Conservation (phyloP, 2,329 filamentous ascomycete species). For the Penicillium sp. region DNA sequence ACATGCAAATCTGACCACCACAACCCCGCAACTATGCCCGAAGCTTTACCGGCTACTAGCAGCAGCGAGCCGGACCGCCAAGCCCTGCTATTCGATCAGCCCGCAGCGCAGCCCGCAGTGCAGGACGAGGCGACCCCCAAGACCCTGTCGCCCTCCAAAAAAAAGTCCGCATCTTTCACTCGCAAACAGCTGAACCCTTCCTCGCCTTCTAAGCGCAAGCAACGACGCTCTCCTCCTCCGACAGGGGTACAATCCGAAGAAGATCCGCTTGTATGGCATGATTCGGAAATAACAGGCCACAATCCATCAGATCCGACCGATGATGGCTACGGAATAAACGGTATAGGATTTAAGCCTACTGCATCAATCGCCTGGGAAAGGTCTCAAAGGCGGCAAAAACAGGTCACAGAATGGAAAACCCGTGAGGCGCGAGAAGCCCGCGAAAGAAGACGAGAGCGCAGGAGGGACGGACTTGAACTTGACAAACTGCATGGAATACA, state of each 20-base stretch:
- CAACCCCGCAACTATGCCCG: conserved; percentile 21
- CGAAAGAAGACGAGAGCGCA: conserved; percentile 57
- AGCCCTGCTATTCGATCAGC: conserved; percentile 11
- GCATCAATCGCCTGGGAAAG: conserved; percentile 60
- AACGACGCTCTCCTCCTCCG: conserved; percentile 38
- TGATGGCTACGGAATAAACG: conserved; percentile 66
- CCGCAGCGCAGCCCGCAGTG: conserved; percentile 7
- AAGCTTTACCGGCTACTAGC: conserved; percentile 14
- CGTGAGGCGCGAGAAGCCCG: conserved; percentile 62
- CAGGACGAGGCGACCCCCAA: conserved; percentile 8
- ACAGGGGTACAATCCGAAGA: conserved; percentile 28
- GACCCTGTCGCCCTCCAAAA: conserved; percentile 21
- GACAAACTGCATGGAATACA: conserved; percentile 31
- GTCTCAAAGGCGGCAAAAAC: conserved; percentile 58
- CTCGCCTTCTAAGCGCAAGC: conserved; percentile 29
- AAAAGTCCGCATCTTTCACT: conserved; percentile 18
- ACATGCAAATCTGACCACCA: conserved; percentile 12
- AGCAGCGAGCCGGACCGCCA: conserved; percentile 8
- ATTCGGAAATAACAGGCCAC: conserved; percentile 65
- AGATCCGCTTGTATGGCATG: conserved; percentile 55
- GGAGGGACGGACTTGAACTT: conserved; percentile 35
- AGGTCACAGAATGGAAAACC: conserved; percentile 61
- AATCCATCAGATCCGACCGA: conserved; percentile 58
- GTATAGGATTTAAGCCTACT: conserved; percentile 64
- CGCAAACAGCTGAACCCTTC: conserved; percentile 26